Evolutionary conservation across 331 rosid species (phyloP).

Genomic region (Stylosanthes scabra): DNA sequence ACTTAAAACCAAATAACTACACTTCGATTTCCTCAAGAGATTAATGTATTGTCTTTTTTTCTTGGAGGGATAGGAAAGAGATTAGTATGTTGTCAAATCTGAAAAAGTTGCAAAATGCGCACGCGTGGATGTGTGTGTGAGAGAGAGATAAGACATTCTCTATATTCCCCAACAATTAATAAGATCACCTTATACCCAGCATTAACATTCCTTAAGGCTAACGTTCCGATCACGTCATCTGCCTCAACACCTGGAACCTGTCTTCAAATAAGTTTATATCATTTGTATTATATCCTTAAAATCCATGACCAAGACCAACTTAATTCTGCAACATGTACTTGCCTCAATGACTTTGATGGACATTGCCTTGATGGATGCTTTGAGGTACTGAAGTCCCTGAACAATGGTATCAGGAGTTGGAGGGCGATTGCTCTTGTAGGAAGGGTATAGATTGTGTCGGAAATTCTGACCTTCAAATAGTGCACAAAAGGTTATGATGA

Average conservation of each 20-base stretch:
- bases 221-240: slow-evolving; percentile 98
- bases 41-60: slow-evolving; percentile 17
- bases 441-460: slow-evolving; percentile 84
- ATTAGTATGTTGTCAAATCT: slow-evolving; percentile 27
- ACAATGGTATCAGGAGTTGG: slow-evolving; percentile 97
- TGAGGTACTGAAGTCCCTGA: slow-evolving; percentile 96
- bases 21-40: slow-evolving; percentile 32
- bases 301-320: slow-evolving; percentile 20
- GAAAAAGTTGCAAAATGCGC: neutral
- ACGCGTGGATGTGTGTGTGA: neutral
- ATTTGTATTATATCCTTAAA: slow-evolving; percentile 28
- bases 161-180: slow-evolving; percentile 35
- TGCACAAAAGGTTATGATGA: slow-evolving; percentile 33
- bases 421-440: slow-evolving; percentile 95
- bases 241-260: slow-evolving; percentile 99
- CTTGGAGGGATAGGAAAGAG: neutral
- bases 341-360: slow-evolving; percentile 92
- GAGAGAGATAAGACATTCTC: slow-evolving; percentile 2
- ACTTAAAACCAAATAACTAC: slow-evolving; percentile 4
- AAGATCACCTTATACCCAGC: slow-evolving; percentile 89
- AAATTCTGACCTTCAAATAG: slow-evolving; percentile 79
- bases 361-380: slow-evolving; percentile 97
- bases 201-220: slow-evolving; percentile 83
- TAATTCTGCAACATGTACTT: slow-evolving; percentile 42
- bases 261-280: slow-evolving; percentile 41